Evolutionary conservation across 305 asterid genomes (phyloP).

Genomic region (Galium porrigens): DNA sequence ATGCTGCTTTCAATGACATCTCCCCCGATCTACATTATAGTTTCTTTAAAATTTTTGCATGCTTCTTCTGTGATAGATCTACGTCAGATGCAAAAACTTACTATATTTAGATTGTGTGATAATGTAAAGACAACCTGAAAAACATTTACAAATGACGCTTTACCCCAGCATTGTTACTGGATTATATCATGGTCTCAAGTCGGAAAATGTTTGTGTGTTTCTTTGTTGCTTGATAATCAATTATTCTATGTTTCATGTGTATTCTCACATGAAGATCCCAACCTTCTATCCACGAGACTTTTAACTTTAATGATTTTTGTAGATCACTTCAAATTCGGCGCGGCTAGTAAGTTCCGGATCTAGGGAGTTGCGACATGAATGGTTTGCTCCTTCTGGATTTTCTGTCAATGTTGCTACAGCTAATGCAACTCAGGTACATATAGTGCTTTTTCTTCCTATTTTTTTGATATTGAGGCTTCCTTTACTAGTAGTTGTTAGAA

Average conservation of each 20-base stretch:
- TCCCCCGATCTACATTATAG: neutral
- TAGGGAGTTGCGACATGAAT: constrained; percentile 54
- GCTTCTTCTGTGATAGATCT: neutral
- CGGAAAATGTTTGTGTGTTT: neutral
- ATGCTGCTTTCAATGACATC: neutral
- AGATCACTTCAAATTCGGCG: constrained; percentile 70
- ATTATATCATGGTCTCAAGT: neutral
- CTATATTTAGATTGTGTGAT: neutral
- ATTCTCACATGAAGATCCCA: neutral
- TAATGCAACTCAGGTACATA: constrained; percentile 64
- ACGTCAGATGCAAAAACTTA: neutral
- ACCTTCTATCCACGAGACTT: neutral
- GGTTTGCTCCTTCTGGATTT: constrained; percentile 64
- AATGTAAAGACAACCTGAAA: neutral
- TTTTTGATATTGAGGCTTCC: neutral
- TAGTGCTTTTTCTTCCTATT: neutral
- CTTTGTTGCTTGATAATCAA: neutral
- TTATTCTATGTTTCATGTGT: neutral
- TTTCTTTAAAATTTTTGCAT: neutral
- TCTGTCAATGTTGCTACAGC: constrained; percentile 91
- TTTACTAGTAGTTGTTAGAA: neutral
- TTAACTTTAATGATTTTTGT: constrained; percentile 11
- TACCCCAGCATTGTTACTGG: neutral
- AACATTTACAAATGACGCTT: neutral
- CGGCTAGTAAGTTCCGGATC: constrained; percentile 65